Base-by-base conservation (phyloP, 768 basidiomycete species). In the Terana coerulea region DNA sequence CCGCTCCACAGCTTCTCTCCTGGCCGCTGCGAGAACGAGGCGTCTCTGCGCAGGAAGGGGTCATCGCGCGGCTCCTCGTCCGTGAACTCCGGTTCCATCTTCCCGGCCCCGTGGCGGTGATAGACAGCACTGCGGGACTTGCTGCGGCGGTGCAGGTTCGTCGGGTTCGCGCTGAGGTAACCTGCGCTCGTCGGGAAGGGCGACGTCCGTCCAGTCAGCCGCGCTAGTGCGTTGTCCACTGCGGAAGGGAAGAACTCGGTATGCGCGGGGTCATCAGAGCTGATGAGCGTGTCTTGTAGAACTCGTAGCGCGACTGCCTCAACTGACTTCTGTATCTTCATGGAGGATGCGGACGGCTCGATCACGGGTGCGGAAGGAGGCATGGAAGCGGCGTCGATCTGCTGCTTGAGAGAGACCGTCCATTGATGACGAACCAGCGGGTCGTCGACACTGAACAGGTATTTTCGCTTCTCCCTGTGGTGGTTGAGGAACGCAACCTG, bases 361-460 rank as follows among this genome's bases (percentile, higher is more conserved):
- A 43, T 66, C 15, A 72, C 66, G 17, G 69, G 68, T 19, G 62
- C 53, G 17, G 71, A 60, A 19, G 67, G 59, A 12, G 68, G 62
- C 15, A 65, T 59, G 22, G 71, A 73, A 22, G 61, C 67, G 28
- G 64, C 50, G 43, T 86, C 86, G 45, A 87, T 83, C 58, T 88
- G 79, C 50, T 79, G 79, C 61, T 79, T 80, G 55, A 92, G 68
- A 24, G 80, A 83, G 3, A 79, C 76, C 0, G 76, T 76, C 89
- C 89, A 92, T 53, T 85, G 80, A 53, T 86, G 79, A 17, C 85
- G 81, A 15, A 88, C 77, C 33, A 88, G 74, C 1, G 86, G 78
- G 60, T 93, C 91, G 45, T 87, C 82, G 36, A 97, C 83, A 56
- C 90, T 93, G 75, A 97, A 98, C 84, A 97, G 93, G 71, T 98